These are phyloP conservation scores for Carex littledalei DNA, from an alignment of 176 grass and related monocot species.

Conservation along the genomic window DNA sequence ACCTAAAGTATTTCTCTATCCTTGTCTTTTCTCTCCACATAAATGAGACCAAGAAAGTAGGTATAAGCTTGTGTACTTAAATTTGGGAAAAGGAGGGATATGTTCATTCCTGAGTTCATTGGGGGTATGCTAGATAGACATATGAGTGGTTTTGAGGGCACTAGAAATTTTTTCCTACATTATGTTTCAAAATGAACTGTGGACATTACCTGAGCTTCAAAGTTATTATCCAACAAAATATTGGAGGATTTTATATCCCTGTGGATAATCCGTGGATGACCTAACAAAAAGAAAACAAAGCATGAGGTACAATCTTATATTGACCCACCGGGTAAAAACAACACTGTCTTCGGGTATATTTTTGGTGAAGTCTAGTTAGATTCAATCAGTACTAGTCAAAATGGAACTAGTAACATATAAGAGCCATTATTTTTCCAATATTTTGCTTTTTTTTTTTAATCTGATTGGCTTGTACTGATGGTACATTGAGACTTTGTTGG, in stretches of 20 bases:
- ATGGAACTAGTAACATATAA: neutral
- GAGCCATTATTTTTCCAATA: neutral
- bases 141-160: conserved; percentile 9
- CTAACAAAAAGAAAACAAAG: conserved; percentile 38
- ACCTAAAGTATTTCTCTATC: neutral
- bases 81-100: neutral
- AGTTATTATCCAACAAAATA: conserved; percentile 96
- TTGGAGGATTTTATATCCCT: conserved; percentile 99
- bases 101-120: neutral
- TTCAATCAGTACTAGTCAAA: neutral
- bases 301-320: conserved; percentile 21
- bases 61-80: neutral
- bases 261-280: conserved; percentile 97
- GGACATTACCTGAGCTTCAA: conserved; percentile 77
- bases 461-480: neutral
- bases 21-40: neutral
- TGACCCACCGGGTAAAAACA: neutral
- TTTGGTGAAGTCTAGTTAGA: neutral
- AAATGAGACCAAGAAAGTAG: neutral
- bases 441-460: neutral
- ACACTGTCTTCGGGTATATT: neutral
- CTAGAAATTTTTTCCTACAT: neutral
- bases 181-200: conserved; percentile 18
- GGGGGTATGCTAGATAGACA: neutral
- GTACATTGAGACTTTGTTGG: neutral